Evolutionary conservation across 148 eudicot genomes (phyloP).

Genomic region (Vaccinium macrocarpon): DNA sequence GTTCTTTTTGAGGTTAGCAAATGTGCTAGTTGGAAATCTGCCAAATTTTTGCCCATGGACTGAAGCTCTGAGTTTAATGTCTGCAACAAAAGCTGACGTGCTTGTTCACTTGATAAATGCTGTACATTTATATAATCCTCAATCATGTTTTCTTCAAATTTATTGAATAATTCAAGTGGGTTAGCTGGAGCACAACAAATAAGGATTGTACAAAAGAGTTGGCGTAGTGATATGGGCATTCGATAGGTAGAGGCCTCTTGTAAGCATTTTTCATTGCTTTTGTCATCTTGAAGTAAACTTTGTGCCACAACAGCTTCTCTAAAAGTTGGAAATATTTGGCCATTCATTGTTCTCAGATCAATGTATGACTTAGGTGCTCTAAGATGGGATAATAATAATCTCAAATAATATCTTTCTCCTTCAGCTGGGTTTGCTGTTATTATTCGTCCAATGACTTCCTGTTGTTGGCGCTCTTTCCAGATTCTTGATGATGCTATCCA

Average conservation of each 20-base stretch:
- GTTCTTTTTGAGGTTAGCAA: fast-evolving
- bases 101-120: too few relatives aligned
- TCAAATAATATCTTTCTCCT: not conserved
- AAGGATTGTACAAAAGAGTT: not conserved
- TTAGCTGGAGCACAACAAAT: fast-evolving
- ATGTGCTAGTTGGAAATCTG: too few relatives aligned
- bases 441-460: not conserved
- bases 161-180: not conserved
- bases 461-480: not conserved
- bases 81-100: too few relatives aligned
- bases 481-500: not conserved
- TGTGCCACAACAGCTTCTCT: not conserved
- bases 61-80: too few relatives aligned
- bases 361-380: not conserved
- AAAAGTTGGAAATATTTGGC: not conserved
- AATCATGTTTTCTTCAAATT: too few relatives aligned
- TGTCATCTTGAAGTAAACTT: not conserved
- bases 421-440: not conserved
- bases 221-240: not conserved
- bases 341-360: not conserved
- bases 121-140: too few relatives aligned
- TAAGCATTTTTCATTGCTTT: not conserved
- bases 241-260: not conserved
- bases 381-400: not conserved
- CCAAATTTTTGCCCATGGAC: too few relatives aligned